Percentiles rank a stretch among this genome's conserved stretches.
Evolutionary conservation across 1,139 yeast genomes (phyloP).

Genomic region (Yamadazyma triangularis): DNA sequence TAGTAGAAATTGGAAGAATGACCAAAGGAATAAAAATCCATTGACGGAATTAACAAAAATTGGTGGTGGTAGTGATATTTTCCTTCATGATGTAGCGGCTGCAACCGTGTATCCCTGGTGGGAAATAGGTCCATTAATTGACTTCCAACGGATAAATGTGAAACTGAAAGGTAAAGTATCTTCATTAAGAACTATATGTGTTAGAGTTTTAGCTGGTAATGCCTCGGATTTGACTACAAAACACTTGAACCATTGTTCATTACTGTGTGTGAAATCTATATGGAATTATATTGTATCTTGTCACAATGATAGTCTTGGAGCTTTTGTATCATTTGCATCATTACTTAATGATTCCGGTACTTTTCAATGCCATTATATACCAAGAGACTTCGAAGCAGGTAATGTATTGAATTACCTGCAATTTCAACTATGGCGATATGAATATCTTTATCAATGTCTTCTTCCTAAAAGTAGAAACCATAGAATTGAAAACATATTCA

Average conservation of each 20-base stretch:
- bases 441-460: conserved; percentile 7
- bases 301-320: conserved; percentile 27
- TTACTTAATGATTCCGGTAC: conserved; percentile 13
- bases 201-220: conserved; percentile 24
- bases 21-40: no score
- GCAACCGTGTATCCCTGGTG: conserved; percentile 17
- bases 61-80: conserved; percentile 7
- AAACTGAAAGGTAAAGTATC: conserved; percentile 5
- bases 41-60: conserved; percentile 2
- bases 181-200: conserved; percentile 17
- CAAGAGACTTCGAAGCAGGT: conserved; percentile 1
- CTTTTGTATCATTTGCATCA: conserved; percentile 26
- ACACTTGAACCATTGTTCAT: conserved; percentile 22
- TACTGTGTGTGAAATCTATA: conserved; percentile 26
- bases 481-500: conserved; percentile 33
- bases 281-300: conserved; percentile 27
- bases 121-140: conserved; percentile 7
- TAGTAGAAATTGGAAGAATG: no score
- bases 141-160: conserved; percentile 3
- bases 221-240: conserved; percentile 16
- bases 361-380: conserved; percentile 24
- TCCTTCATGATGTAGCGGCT: conserved; percentile 13
- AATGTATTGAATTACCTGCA: no score
- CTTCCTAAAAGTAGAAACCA: conserved; percentile 10
- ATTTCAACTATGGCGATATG: conserved; percentile 4